Percentiles rank a stretch among this genome's conserved stretches.
Conservation (phyloP, 2,329 filamentous ascomycete genomes). For the Lachnellula subtilissima region DNA sequence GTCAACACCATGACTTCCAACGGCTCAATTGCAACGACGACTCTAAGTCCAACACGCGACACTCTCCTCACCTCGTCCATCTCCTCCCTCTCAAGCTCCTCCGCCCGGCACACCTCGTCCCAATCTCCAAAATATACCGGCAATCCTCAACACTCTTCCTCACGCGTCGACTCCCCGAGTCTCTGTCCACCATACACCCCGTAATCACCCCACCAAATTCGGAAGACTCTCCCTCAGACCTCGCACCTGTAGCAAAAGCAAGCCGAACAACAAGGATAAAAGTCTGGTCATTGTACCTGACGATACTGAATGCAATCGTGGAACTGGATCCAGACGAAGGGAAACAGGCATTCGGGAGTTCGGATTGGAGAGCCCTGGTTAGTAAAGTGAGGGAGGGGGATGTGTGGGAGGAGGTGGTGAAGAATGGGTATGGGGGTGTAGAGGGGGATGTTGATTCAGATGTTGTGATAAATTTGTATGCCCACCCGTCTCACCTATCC, state of each 20-base stretch:
- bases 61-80: constrained; percentile 59
- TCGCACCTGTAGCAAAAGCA: constrained; percentile 68
- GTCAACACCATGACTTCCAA: constrained; percentile 24
- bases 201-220: constrained; percentile 59
- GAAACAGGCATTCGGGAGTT: constrained; percentile 78
- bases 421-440: constrained; percentile 78
- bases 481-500: background rate
- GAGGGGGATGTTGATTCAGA: constrained; percentile 93
- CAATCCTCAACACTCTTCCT: constrained; percentile 92
- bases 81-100: constrained; percentile 61
- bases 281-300: constrained; percentile 95
- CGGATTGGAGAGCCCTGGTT: constrained; percentile 78
- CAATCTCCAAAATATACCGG: constrained; percentile 90
- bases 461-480: constrained; percentile 83
- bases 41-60: constrained; percentile 34
- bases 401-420: constrained; percentile 92
- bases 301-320: constrained; percentile 83
- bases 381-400: constrained; percentile 80
- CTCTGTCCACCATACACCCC: constrained; percentile 77
- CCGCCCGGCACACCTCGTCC: constrained; percentile 56
- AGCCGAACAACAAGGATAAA: constrained; percentile 83
- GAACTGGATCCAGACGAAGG: constrained; percentile 88
- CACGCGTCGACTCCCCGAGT: constrained; percentile 87
- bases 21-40: constrained; percentile 25
- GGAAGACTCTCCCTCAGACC: constrained; percentile 35